Evolutionary conservation across 805 yeast genomes (phyloP).

Genomic region (Candida broadrunensis): DNA sequence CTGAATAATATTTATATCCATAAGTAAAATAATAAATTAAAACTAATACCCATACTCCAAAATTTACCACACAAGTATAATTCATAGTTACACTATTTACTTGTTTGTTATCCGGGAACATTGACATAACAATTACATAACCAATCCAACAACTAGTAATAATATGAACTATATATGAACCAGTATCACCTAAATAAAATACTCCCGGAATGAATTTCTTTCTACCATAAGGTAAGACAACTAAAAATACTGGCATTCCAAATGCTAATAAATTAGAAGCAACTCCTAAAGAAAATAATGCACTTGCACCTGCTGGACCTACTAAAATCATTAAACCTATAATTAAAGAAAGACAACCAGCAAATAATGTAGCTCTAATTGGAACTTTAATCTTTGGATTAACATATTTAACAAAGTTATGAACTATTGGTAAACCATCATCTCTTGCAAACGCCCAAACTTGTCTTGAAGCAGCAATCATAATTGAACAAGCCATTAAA

Average conservation of each 20-base stretch:
- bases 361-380: conserved; percentile 55
- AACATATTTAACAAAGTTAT: conserved; percentile 48
- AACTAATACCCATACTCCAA: conserved; percentile 54
- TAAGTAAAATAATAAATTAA: conserved; percentile 45
- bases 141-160: conserved; percentile 44
- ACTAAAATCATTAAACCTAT: conserved; percentile 56
- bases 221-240: conserved; percentile 46
- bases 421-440: conserved; percentile 61
- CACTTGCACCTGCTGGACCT: conserved; percentile 55
- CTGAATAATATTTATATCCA: conserved; percentile 51
- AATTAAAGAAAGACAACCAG: conserved; percentile 40
- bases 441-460: conserved; percentile 72
- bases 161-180: conserved; percentile 43
- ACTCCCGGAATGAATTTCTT: conserved; percentile 59
- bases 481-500: conserved; percentile 58
- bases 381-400: conserved; percentile 55
- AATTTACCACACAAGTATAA: conserved; percentile 60
- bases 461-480: conserved; percentile 63
- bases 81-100: conserved; percentile 52
- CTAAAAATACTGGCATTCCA: conserved; percentile 55
- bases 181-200: conserved; percentile 52
- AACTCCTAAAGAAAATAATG: conserved; percentile 58
- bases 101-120: conserved; percentile 51
- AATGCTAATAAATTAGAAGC: conserved; percentile 59
- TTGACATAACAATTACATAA: conserved; percentile 51